Evolutionary conservation across 2,329 filamentous ascomycete genomes (phyloP).

Genomic region (Metarhizium sp.): DNA sequence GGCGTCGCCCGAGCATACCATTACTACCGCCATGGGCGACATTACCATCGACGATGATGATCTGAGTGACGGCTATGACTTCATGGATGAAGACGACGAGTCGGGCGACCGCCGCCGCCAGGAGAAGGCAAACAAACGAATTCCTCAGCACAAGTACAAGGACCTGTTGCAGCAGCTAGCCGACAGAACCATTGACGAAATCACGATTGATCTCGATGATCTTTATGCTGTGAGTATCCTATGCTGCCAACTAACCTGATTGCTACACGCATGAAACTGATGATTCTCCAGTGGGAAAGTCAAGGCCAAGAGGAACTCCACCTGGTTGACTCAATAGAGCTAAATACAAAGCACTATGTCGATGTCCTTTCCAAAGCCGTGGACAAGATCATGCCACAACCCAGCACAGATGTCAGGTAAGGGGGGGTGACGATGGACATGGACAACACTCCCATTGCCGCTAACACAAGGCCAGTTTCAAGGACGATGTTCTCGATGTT

Average conservation of each 20-base stretch:
- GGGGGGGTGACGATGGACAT: slow-evolving; percentile 15
- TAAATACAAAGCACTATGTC: slow-evolving; percentile 91
- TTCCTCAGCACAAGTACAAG: slow-evolving; percentile 78
- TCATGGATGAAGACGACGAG: slow-evolving; percentile 75
- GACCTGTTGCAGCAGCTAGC: slow-evolving; percentile 79
- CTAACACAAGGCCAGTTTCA: slow-evolving; percentile 55
- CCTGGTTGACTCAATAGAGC: slow-evolving; percentile 75
- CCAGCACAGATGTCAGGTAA: slow-evolving; percentile 68
- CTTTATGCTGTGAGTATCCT: slow-evolving; percentile 52
- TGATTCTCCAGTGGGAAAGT: slow-evolving; percentile 61
- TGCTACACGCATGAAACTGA: not conserved
- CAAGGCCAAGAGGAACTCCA: slow-evolving; percentile 57
- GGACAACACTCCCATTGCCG: not conserved
- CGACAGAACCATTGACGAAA: slow-evolving; percentile 66
- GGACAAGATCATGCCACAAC: slow-evolving; percentile 74
- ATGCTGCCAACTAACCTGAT: not conserved
- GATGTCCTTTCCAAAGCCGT: slow-evolving; percentile 84
- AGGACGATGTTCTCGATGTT: slow-evolving; percentile 94
- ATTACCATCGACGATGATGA: slow-evolving; percentile 83
- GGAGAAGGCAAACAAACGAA: slow-evolving; percentile 37
- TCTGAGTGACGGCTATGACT: slow-evolving; percentile 82
- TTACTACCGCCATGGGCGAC: slow-evolving; percentile 73
- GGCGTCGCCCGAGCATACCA: slow-evolving; percentile 50
- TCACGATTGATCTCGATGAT: slow-evolving; percentile 86
- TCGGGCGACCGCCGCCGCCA: slow-evolving; percentile 39